Percentiles rank a stretch among this genome's conserved stretches.
Evolutionary conservation across 208 protist species (phyloP).

Genomic region (Trypanosoma mega): DNA sequence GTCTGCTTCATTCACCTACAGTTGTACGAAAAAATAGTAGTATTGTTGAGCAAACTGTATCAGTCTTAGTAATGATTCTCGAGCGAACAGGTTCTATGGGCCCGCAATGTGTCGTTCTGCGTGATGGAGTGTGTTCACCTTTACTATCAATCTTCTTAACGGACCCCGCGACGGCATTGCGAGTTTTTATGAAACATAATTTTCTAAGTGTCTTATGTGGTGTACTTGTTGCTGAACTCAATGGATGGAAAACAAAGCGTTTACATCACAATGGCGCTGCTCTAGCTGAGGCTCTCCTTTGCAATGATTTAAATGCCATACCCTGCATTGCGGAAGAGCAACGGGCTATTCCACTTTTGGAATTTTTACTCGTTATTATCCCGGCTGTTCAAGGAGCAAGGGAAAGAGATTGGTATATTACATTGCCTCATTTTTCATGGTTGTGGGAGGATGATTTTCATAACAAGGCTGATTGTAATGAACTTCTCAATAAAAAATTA

Average conservation of each 20-base stretch:
- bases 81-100: constrained; percentile 8
- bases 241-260: constrained; percentile 5
- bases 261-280: constrained; percentile 12
- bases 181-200: constrained; percentile 23
- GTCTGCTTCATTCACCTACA: constrained; percentile 5
- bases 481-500: constrained; percentile 39
- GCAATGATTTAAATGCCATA: constrained; percentile 45
- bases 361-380: constrained; percentile 68
- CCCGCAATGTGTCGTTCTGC: constrained; percentile 7
- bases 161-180: constrained; percentile 11
- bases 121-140: constrained; percentile 24
- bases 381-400: constrained; percentile 32
- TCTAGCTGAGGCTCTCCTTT: constrained; percentile 20
- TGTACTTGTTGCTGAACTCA: constrained; percentile 3
- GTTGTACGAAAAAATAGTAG: constrained; percentile 4
- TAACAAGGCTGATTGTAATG: constrained; percentile 63
- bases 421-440: constrained; percentile 64
- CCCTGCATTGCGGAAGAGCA: constrained; percentile 64
- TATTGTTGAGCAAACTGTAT: constrained; percentile 16
- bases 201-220: constrained; percentile 25
- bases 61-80: constrained; percentile 15
- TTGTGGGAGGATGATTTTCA: constrained; percentile 87
- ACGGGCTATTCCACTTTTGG: constrained; percentile 52
- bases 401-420: constrained; percentile 53
- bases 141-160: constrained; percentile 24